Conservation (phyloP, 2,329 filamentous ascomycete species). For the Ceratocystis variospora region DNA sequence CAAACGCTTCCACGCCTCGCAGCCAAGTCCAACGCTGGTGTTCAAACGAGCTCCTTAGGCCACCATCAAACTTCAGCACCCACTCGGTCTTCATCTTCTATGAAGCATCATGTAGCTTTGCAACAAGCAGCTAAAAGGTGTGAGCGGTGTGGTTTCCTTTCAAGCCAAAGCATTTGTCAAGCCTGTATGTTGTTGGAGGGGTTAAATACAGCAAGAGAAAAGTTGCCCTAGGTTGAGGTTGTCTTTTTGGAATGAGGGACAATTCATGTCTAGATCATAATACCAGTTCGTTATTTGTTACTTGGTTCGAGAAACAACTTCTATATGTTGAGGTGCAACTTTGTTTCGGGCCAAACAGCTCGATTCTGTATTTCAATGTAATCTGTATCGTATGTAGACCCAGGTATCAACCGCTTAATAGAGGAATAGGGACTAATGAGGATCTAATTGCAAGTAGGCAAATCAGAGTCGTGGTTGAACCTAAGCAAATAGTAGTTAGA, state of each 20-base stretch:
- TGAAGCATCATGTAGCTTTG: constrained; percentile 21
- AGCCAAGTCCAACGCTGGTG: neutral
- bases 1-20: neutral
- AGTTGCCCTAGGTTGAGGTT: constrained; percentile 35
- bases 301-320: neutral
- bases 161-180: constrained; percentile 86
- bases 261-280: constrained; percentile 12
- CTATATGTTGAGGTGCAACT: neutral
- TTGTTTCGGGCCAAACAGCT: neutral
- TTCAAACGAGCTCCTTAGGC: too few species aligned
- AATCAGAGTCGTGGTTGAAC: constrained; percentile 15
- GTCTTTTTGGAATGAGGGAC: neutral
- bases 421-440: constrained; percentile 10
- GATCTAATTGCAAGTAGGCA: too few species aligned
- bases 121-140: constrained; percentile 71
- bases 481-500: constrained; percentile 1
- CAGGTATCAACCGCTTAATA: constrained; percentile 20
- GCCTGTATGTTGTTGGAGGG: constrained; percentile 82
- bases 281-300: too few species aligned
- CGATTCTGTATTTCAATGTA: constrained; percentile 20
- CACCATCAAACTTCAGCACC: neutral
- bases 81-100: neutral
- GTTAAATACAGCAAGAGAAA: constrained; percentile 64
- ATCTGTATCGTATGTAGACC: constrained; percentile 14
- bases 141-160: constrained; percentile 83